Evolutionary conservation across 257 asterid species (phyloP).

Genomic region (Solanum raphanifolium): DNA sequence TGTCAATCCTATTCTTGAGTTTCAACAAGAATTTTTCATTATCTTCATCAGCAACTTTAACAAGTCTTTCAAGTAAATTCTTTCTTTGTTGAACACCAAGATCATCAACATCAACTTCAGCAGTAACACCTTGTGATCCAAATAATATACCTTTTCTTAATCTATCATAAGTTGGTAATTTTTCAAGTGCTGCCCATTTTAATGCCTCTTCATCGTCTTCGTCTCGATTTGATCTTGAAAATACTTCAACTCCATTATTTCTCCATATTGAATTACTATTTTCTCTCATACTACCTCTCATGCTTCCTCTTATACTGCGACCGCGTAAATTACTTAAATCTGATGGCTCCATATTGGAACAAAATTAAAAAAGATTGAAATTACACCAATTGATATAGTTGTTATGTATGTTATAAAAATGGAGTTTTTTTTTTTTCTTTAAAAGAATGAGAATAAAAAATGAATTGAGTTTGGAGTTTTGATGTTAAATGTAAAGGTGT

Average conservation of each 20-base stretch:
- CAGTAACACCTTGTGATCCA: slow-evolving; percentile 39
- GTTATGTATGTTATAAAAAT: neutral
- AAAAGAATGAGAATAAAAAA: neutral
- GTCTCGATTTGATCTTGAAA: slow-evolving; percentile 37
- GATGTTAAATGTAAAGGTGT: neutral
- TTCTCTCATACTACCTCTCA: slow-evolving; percentile 25
- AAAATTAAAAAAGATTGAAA: neutral
- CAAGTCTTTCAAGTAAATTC: slow-evolving; percentile 37
- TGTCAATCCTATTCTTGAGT: slow-evolving; percentile 51
- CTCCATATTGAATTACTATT: slow-evolving; percentile 45
- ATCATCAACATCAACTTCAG: slow-evolving; percentile 32
- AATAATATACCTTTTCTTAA: slow-evolving; percentile 49
- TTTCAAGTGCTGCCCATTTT: slow-evolving; percentile 63
- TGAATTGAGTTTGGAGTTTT: neutral
- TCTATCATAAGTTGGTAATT: slow-evolving; percentile 58
- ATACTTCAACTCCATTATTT: slow-evolving; percentile 28
- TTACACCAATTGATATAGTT: neutral
- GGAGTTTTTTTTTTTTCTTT: neutral
- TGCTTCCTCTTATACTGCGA: slow-evolving; percentile 12
- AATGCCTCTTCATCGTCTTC: slow-evolving; percentile 68
- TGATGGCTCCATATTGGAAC: slow-evolving; percentile 2
- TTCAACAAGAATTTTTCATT: slow-evolving; percentile 54
- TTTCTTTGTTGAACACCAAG: slow-evolving; percentile 38
- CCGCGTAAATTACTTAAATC: neutral
- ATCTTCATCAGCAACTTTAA: slow-evolving; percentile 40